Base-by-base conservation (phyloP, 2,329 filamentous ascomycete species). In the Sporothrix curviconia region DNA sequence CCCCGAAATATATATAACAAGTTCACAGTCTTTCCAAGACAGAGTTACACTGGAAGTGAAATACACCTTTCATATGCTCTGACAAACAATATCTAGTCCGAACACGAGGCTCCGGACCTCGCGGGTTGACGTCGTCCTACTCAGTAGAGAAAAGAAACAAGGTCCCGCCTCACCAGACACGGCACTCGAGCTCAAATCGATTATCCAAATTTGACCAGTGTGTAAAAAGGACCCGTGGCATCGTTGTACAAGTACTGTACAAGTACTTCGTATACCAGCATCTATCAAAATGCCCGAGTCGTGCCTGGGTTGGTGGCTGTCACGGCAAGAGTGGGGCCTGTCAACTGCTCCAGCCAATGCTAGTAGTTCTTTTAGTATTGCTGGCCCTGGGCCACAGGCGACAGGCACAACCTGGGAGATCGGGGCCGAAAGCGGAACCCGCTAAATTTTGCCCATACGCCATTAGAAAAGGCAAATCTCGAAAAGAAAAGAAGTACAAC, bases 361-460 rank as follows among this genome's bases (percentile, higher is more conserved):
- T 25, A 32, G 46, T 11, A 7, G 25, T 2, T 19, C 25, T 14
- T 51, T 54, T 59, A 49, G 25, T n/a, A 59, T 53, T 59, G 40
- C 46, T 17, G n/a, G 15, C 34, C 44, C 12, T 17, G 30, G 11
- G 9, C 30, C 7, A 30, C 36, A 42, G 15, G 30, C 24, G 42
- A 28, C 52, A 43, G 40, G 52, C 14, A 36, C 42, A 28, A 36
- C 43, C 54, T 50, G 44, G 34, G 53, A 22, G 19, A 12, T 52
- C 24, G 57, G 39, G 47, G 54, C 58, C 58, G 54, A 59, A 40
- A 59, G 28, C 58, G 58, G 54, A 59, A 52, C 49, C 54, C 49
- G 49, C 58, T 49, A 50, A 39, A 57, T 37, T 54, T 53, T 56
- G 25, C 43, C n/a, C 12, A 40, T 39, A 22, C 30, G 44, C 32